Evolutionary conservation across 306 rosid genomes (phyloP).

Genomic region (Prunus mume): DNA sequence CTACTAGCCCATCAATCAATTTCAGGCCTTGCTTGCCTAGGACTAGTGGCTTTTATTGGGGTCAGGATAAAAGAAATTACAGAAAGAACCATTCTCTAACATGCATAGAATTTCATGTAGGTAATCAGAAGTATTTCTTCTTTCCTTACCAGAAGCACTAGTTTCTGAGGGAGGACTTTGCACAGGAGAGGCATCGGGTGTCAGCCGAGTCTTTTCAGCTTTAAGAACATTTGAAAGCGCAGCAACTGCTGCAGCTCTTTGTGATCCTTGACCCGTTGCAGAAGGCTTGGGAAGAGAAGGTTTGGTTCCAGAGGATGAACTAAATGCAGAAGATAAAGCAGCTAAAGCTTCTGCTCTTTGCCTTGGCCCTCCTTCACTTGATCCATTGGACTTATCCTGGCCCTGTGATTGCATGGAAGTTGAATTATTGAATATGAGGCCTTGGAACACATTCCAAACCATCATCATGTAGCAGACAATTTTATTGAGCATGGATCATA

Average conservation of each 20-base stretch:
- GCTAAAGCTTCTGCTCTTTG: slow-evolving; percentile 99
- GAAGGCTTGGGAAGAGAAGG: slow-evolving; percentile 45
- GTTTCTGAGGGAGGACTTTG: slow-evolving; percentile 66
- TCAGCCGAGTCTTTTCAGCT: slow-evolving; percentile 73
- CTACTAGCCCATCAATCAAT: too few species aligned
- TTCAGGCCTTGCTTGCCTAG: background rate
- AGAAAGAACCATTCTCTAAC: background rate
- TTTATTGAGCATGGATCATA: background rate
- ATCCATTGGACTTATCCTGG: slow-evolving; percentile 70
- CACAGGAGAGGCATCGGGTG: slow-evolving; percentile 72
- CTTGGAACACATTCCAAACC: background rate
- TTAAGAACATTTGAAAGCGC: slow-evolving; percentile 92
- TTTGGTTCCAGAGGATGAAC: slow-evolving; percentile 54
- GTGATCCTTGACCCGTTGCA: slow-evolving; percentile 70
- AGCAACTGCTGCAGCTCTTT: slow-evolving; percentile 98
- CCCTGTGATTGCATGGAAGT: slow-evolving; percentile 25
- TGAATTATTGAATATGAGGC: slow-evolving; percentile 11
- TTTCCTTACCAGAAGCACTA: slow-evolving; percentile 49
- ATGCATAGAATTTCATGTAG: slow-evolving; percentile 3
- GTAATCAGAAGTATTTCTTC: slow-evolving; percentile 7
- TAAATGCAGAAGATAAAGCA: slow-evolving; percentile 84
- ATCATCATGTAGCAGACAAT: background rate
- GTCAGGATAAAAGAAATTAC: background rate
- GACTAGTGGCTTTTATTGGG: background rate
- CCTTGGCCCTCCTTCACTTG: slow-evolving; percentile 75